phyloP scores from a whole-genome alignment of 139 green algal species.

The Coelastrella sp. region DNA sequence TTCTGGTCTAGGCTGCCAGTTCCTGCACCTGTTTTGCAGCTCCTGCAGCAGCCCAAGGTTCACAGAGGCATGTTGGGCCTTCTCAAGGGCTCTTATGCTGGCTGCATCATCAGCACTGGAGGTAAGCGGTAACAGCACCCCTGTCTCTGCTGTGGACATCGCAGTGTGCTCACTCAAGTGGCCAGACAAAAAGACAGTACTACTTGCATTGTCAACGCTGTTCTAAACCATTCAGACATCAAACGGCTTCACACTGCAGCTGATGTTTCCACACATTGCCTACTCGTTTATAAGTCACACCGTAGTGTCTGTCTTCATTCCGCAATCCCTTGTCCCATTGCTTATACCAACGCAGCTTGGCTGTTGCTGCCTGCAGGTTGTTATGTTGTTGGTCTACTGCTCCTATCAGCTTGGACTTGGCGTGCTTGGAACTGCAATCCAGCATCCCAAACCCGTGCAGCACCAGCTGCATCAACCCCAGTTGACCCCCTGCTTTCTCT shows the following conservation, averaged over 20 bases:
- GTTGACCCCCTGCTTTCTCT: background rate
- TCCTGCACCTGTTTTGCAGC: background rate
- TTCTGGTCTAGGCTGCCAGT: background rate
- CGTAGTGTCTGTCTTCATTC: too few species aligned
- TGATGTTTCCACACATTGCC: too few species aligned
- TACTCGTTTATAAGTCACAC: too few species aligned
- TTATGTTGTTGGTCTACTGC: background rate
- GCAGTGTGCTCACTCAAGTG: background rate
- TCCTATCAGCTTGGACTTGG: conserved; percentile 2
- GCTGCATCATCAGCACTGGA: background rate
- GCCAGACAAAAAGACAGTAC: background rate
- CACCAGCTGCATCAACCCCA: background rate
- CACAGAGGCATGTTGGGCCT: background rate
- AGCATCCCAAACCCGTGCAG: background rate
- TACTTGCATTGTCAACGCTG: too few species aligned
- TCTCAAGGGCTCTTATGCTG: background rate
- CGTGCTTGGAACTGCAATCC: background rate
- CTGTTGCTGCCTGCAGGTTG: background rate
- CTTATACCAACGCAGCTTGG: background rate
- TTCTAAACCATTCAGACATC: too few species aligned
- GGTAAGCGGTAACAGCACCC: background rate
- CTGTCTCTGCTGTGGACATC: background rate
- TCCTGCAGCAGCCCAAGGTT: background rate
- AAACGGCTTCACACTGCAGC: too few species aligned
- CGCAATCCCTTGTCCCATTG: background rate